Percentiles rank a stretch among this genome's conserved stretches.
Evolutionary conservation across 352 stramenopile species (phyloP).

Genomic region (Pythium apleroticum): DNA sequence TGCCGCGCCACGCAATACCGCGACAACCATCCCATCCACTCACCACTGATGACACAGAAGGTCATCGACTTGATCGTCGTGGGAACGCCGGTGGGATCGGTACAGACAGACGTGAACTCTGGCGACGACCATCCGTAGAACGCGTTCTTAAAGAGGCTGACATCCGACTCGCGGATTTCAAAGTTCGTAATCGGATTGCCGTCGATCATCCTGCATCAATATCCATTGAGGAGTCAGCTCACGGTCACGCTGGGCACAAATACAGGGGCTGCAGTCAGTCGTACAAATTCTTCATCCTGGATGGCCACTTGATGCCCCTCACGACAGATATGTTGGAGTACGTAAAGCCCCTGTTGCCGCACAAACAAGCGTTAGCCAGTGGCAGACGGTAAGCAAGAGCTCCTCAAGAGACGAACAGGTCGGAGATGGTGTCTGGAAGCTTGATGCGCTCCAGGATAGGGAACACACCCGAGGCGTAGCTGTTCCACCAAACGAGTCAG

Average conservation of each 20-base stretch:
- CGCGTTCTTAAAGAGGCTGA: neutral
- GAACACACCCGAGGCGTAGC: neutral
- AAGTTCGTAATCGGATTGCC: neutral
- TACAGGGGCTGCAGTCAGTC: neutral
- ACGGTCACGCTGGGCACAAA: neutral
- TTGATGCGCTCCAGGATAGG: neutral
- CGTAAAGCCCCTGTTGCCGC: neutral
- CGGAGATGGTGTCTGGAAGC: neutral
- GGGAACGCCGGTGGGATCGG: neutral
- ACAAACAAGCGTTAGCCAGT: neutral
- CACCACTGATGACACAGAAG: slow-evolving; percentile 1
- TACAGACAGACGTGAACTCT: neutral
- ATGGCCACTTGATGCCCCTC: neutral
- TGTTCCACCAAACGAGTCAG: neutral
- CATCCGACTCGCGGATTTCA: slow-evolving; percentile 1
- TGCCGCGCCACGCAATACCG: too few relatives aligned
- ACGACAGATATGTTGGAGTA: neutral
- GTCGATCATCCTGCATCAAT: neutral
- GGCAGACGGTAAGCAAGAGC: neutral
- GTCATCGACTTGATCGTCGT: neutral
- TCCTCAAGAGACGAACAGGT: neutral
- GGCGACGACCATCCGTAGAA: neutral
- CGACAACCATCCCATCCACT: too few relatives aligned
- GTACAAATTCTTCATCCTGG: neutral
- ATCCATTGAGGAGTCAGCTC: neutral